Conservation (phyloP, 768 basidiomycete species). For the Chalciporus chontae region DNA sequence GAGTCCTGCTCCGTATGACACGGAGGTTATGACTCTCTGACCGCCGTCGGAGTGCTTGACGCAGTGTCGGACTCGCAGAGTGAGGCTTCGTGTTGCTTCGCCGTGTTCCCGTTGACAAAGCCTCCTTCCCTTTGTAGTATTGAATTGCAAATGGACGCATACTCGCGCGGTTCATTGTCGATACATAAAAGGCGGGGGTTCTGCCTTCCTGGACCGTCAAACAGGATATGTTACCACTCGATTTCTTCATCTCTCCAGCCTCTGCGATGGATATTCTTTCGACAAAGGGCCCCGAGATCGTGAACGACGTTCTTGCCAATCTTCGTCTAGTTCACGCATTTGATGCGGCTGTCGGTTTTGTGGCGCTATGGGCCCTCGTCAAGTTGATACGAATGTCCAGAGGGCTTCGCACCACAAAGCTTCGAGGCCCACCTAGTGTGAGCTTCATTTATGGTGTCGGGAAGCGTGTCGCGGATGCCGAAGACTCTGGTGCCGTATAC, state of each 20-base stretch:
- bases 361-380: constrained; percentile 7
- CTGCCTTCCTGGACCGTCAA: background rate
- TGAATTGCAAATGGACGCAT: too few species aligned
- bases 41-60: too few species aligned
- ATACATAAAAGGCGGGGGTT: background rate
- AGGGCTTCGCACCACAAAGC: constrained; percentile 8
- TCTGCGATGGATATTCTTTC: background rate
- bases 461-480: background rate
- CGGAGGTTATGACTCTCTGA: too few species aligned
- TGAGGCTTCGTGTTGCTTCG: too few species aligned
- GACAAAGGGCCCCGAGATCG: background rate
- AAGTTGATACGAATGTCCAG: background rate
- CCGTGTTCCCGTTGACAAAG: too few species aligned
- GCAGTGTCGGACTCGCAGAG: too few species aligned
- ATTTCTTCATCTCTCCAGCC: background rate
- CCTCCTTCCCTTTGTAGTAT: too few species aligned
- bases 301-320: background rate
- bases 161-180: background rate
- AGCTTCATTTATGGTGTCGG: constrained; percentile 18
- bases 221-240: background rate
- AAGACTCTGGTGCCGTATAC: constrained; percentile 8
- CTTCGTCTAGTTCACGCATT: background rate
- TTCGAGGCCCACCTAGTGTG: constrained; percentile 17
- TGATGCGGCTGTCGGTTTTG: background rate
- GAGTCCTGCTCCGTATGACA: too few species aligned